Conservation (phyloP, 805 yeast genomes). For the Wickerhamomyces hampshirensis region DNA sequence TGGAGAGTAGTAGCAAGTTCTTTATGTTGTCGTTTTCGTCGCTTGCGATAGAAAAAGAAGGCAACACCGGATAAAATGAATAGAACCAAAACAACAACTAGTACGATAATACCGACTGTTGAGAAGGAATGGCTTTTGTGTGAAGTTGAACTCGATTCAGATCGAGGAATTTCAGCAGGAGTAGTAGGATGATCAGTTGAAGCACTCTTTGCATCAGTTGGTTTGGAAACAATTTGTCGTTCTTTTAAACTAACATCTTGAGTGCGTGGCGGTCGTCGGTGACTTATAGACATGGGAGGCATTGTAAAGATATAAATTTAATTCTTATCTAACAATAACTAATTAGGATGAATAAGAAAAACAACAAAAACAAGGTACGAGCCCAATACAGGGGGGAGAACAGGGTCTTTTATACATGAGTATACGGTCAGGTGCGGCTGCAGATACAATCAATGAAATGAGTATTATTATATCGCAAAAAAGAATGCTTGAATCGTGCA, state of each 20-base stretch:
- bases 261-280: background rate
- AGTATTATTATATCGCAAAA: no score
- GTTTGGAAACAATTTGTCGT: background rate
- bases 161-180: background rate
- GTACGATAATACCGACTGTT: slow-evolving; percentile 1
- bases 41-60: background rate
- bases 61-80: background rate
- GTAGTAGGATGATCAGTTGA: background rate
- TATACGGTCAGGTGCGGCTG: no score
- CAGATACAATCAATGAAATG: no score
- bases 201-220: background rate
- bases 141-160: background rate
- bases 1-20: background rate
- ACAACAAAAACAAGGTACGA: no score
- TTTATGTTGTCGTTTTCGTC: background rate
- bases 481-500: no score
- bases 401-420: no score
- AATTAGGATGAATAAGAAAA: no score
- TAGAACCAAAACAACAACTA: background rate
- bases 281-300: background rate
- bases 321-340: no score
- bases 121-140: background rate
- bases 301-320: no score
- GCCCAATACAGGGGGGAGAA: no score
- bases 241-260: background rate